Evolutionary conservation across 768 basidiomycete genomes (phyloP).

Genomic region (Glaciozyma antarctica): DNA sequence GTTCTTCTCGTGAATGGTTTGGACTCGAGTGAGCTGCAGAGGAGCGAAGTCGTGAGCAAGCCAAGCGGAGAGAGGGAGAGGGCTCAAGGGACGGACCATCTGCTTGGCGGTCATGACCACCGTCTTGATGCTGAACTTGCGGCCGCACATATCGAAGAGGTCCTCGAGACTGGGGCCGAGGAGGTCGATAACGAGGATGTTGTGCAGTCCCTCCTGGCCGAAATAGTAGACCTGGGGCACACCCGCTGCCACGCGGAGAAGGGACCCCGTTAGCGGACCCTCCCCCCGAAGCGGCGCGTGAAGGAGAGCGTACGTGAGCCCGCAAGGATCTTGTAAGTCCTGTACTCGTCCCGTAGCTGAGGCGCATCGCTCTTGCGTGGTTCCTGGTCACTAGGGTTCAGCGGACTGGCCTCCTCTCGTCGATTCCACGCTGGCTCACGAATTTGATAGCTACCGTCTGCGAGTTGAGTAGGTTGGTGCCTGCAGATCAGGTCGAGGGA

Average conservation of each 20-base stretch:
- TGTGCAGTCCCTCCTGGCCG: constrained; percentile 96
- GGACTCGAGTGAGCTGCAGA: constrained; percentile 75
- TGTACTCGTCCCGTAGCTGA: constrained; percentile 94
- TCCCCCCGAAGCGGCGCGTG: background rate
- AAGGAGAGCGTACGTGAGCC: constrained; percentile 63
- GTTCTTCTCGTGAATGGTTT: constrained; percentile 98
- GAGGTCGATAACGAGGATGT: constrained; percentile 96
- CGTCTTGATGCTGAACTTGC: constrained; percentile 96
- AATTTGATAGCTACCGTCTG: constrained; percentile 99
- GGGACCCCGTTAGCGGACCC: constrained; percentile 3
- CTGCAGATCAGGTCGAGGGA: constrained; percentile 46
- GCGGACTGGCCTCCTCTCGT: background rate
- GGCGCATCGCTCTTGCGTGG: constrained; percentile 92
- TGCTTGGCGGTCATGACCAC: constrained; percentile 98
- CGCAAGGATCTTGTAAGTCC: constrained; percentile 89
- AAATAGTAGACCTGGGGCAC: constrained; percentile 99
- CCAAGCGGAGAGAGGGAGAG: background rate
- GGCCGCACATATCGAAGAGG: constrained; percentile 96
- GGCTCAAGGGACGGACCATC: constrained; percentile 58
- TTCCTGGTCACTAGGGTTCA: constrained; percentile 32
- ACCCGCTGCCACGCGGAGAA: constrained; percentile 52
- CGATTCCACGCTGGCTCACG: constrained; percentile 51
- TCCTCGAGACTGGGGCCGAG: constrained; percentile 95
- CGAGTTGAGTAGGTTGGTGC: constrained; percentile 93
- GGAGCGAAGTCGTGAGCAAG: background rate